phyloP scores from a whole-genome alignment of 2,329 filamentous ascomycete genomes.

The Fulvia fulva region DNA sequence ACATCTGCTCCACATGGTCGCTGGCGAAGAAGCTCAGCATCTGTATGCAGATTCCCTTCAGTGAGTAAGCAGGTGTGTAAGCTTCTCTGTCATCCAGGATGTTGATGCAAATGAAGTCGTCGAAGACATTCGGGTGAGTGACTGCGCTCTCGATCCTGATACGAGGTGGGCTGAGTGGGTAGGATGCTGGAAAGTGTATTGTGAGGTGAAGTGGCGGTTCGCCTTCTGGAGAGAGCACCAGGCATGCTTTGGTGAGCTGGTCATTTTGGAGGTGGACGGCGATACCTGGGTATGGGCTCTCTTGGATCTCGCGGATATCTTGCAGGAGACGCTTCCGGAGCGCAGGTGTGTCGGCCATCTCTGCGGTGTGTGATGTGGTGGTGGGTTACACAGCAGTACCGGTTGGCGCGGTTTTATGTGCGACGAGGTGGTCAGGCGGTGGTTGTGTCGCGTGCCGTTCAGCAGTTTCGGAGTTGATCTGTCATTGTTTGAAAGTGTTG shows the following conservation, averaged over 20 bases:
- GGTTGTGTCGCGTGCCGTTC: neutral
- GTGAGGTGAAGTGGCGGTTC: conserved; percentile 19
- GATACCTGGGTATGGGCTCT: conserved; percentile 24
- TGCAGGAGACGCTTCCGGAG: conserved; percentile 17
- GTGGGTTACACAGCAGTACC: neutral
- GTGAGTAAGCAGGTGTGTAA: conserved; percentile 24
- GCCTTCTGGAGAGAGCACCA: conserved; percentile 15
- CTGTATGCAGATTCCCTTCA: conserved; percentile 27
- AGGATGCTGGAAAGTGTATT: conserved; percentile 14
- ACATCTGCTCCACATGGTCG: conserved; percentile 23
- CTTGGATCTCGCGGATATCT: conserved; percentile 21
- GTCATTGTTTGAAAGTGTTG: neutral
- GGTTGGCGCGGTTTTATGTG: neutral
- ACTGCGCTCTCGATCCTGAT: conserved; percentile 19
- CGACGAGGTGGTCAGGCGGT: neutral
- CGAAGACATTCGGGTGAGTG: conserved; percentile 22
- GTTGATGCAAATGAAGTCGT: conserved; percentile 22
- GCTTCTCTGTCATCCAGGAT: conserved; percentile 16
- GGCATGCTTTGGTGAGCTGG: conserved; percentile 17
- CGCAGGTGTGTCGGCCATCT: neutral
- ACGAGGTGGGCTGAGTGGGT: conserved; percentile 16
- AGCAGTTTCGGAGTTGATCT: neutral
- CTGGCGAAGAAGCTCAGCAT: conserved; percentile 23
- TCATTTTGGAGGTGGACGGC: conserved; percentile 16
- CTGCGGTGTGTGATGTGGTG: neutral